These are phyloP conservation scores for Stachybotrys chlorohalonatus DNA, from an alignment of 2,329 filamentous ascomycete genomes.

Conservation along the genomic window DNA sequence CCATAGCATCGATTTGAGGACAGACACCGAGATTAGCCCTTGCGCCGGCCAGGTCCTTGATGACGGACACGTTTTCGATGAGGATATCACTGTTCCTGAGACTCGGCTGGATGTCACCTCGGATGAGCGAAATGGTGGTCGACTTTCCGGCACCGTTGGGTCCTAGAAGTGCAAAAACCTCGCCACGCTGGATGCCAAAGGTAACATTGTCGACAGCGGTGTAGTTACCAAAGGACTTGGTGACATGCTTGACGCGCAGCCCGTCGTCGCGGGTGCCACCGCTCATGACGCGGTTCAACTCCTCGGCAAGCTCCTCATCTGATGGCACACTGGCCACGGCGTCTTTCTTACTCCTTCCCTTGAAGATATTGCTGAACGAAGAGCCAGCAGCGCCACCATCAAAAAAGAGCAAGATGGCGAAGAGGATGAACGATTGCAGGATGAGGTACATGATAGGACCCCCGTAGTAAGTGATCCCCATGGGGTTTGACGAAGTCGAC, in stretches of 20 bases:
- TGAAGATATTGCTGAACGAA: slow-evolving; percentile 33
- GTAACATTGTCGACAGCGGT: slow-evolving; percentile 82
- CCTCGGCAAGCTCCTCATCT: slow-evolving; percentile 55
- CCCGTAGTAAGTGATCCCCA: slow-evolving; percentile 65
- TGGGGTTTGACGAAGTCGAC: slow-evolving; percentile 57
- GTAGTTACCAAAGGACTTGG: slow-evolving; percentile 67
- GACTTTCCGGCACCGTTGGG: slow-evolving; percentile 90
- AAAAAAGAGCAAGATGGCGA: slow-evolving; percentile 66
- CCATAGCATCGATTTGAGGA: slow-evolving; percentile 80
- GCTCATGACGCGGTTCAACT: slow-evolving; percentile 51
- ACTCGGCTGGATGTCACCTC: slow-evolving; percentile 75
- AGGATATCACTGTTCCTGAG: slow-evolving; percentile 66
- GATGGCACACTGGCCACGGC: slow-evolving; percentile 20
- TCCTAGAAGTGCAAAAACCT: slow-evolving; percentile 82
- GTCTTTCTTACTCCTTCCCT: slow-evolving; percentile 12
- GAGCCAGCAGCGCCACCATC: slow-evolving; percentile 65
- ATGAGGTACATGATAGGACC: slow-evolving; percentile 78
- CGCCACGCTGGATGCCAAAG: slow-evolving; percentile 69
- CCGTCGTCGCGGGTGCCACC: slow-evolving; percentile 41
- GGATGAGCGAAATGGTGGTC: slow-evolving; percentile 79
- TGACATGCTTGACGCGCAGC: slow-evolving; percentile 70
- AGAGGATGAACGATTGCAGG: slow-evolving; percentile 62
- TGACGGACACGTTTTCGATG: slow-evolving; percentile 69
- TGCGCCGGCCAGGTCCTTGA: slow-evolving; percentile 59
- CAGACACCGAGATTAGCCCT: slow-evolving; percentile 80